Conservation (phyloP, 108 stramenopile genomes). For the Skeletonema potamos region DNA sequence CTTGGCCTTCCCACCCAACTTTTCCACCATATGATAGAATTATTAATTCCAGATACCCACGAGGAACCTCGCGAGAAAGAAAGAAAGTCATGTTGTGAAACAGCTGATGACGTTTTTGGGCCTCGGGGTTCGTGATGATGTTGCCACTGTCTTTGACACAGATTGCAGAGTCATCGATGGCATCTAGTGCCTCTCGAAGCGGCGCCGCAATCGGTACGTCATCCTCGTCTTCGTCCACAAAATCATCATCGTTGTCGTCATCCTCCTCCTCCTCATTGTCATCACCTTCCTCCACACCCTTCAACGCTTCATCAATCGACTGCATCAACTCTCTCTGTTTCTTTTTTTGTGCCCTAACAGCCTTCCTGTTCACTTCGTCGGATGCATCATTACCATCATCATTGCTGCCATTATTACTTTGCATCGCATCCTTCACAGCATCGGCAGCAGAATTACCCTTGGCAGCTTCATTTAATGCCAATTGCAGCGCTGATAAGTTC, state of each 20-base stretch:
- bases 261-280: constrained; percentile 37
- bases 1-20: constrained; percentile 94
- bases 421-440: constrained; percentile 64
- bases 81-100: constrained; percentile 90
- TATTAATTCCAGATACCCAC: constrained; percentile 91
- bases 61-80: constrained; percentile 93
- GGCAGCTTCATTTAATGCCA: constrained; percentile 55
- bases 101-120: constrained; percentile 67
- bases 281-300: constrained; percentile 54
- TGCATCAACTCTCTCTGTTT: constrained; percentile 62
- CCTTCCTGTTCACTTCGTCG: constrained; percentile 16
- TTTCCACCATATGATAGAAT: constrained; percentile 88
- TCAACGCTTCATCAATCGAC: constrained; percentile 71
- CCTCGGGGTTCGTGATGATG: constrained; percentile 62
- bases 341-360: constrained; percentile 28
- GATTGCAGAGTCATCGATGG: constrained; percentile 52
- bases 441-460: constrained; percentile 59
- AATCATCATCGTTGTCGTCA: constrained; percentile 50
- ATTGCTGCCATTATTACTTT: constrained; percentile 24
- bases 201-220: constrained; percentile 77
- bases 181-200: constrained; percentile 78
- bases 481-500: constrained; percentile 61
- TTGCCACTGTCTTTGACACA: constrained; percentile 35
- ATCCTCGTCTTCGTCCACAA: constrained; percentile 67
- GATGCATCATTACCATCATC: constrained; percentile 11